Evolutionary conservation across 495 filamentous ascomycete species (phyloP).

Genomic region (Aspergillus conjunctus): DNA sequence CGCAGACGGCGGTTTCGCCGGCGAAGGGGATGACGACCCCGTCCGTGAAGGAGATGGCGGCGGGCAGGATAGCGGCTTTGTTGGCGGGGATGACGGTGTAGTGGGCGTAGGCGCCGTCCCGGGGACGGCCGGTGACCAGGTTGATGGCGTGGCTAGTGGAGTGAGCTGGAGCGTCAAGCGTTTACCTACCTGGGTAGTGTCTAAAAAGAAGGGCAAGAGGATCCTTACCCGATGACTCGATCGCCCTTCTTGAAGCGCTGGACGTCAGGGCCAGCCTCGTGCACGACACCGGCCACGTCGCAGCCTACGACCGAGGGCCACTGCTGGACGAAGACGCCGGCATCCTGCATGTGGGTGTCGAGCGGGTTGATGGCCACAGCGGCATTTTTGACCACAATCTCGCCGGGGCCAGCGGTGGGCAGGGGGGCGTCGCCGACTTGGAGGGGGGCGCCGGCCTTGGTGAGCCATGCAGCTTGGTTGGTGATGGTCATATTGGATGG

Average conservation of each 20-base stretch:
- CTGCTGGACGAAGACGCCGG: conserved; percentile 24
- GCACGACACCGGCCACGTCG: conserved; percentile 47
- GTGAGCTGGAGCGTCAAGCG: no score
- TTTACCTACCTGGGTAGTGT: no score
- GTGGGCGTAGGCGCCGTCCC: conserved; percentile 15
- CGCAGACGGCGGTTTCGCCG: conserved; percentile 6
- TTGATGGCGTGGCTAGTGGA: conserved; percentile 21
- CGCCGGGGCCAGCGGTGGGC: conserved; percentile 31
- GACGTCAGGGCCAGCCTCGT: conserved; percentile 38
- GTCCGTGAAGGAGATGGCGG: conserved; percentile 16
- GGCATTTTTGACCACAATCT: conserved; percentile 42
- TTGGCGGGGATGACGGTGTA: conserved; percentile 16
- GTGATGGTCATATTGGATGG: conserved; percentile 14
- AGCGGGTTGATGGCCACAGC: conserved; percentile 51
- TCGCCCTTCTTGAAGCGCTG: conserved; percentile 42
- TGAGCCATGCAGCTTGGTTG: conserved; percentile 49
- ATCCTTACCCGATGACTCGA: conserved; percentile 46
- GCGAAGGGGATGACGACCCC: conserved; percentile 17
- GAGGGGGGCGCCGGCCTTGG: conserved; percentile 32
- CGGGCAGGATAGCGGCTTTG: conserved; percentile 18
- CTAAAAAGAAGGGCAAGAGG: no score
- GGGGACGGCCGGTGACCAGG: conserved; percentile 15
- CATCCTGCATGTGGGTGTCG: conserved; percentile 37
- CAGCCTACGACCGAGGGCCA: conserved; percentile 42
- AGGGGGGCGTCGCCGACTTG: conserved; percentile 38